Evolutionary conservation across 495 filamentous ascomycete species (phyloP).

Genomic region (Neurospora hispaniola): DNA sequence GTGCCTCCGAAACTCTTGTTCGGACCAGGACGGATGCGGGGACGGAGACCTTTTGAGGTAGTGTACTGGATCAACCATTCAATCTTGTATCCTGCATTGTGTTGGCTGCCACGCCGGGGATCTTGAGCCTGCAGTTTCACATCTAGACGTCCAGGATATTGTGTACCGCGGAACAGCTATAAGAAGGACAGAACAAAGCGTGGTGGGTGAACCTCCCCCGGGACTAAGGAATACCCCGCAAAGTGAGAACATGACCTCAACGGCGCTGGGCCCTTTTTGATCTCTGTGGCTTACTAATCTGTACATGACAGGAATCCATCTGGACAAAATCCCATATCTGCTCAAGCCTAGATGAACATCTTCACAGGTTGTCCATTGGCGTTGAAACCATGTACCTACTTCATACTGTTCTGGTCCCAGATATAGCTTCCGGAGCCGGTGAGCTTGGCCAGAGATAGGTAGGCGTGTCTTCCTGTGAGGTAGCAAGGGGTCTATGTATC

Average conservation of each 20-base stretch:
- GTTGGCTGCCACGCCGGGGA: neutral
- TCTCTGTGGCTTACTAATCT: neutral
- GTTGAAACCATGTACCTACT: neutral
- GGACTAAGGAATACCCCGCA: neutral
- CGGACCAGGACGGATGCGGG: neutral
- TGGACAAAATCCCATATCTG: neutral
- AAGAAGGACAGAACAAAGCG: neutral
- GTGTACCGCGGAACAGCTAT: neutral
- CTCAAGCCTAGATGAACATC: neutral
- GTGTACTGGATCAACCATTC: neutral
- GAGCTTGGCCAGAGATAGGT: neutral
- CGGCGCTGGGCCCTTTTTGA: neutral
- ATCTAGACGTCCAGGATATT: neutral
- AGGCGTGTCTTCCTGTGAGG: neutral
- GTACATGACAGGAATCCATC: neutral
- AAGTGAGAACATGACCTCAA: neutral
- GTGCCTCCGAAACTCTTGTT: neutral
- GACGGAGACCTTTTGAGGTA: neutral
- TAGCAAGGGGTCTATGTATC: neutral
- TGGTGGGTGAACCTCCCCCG: neutral
- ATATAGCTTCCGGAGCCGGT: neutral
- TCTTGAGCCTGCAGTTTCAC: neutral
- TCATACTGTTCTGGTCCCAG: neutral
- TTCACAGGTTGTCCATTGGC: neutral
- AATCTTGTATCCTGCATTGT: neutral